Evolutionary conservation across 768 basidiomycete species (phyloP).

Genomic region (Xanthoconium purpureum): DNA sequence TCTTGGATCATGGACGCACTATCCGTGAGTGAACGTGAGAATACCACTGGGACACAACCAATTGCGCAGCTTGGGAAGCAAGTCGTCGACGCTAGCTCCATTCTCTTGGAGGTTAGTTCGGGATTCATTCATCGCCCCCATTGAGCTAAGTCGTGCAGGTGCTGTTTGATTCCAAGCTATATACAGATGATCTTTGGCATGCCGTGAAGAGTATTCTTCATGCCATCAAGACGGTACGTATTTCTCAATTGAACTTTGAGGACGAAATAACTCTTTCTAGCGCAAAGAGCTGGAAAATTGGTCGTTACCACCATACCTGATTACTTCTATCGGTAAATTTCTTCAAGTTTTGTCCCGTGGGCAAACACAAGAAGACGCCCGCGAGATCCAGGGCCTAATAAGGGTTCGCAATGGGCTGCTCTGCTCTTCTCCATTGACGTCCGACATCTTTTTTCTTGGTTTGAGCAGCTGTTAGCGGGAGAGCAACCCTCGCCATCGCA

Average conservation of each 20-base stretch:
- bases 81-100: slow-evolving; percentile 48
- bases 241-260: slow-evolving; percentile 1
- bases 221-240: slow-evolving; percentile 26
- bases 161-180: slow-evolving; percentile 25
- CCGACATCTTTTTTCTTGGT: slow-evolving; percentile 39
- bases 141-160: slow-evolving; percentile 10
- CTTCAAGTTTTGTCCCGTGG: slow-evolving; percentile 25
- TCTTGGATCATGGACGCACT: slow-evolving; percentile 45
- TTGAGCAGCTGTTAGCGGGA: slow-evolving; percentile 43
- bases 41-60: slow-evolving; percentile 24
- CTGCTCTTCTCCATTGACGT: slow-evolving; percentile 35
- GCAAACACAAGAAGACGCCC: slow-evolving; percentile 19
- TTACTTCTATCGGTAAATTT: slow-evolving; percentile 34
- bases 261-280: slow-evolving; percentile 35
- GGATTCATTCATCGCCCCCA: neutral
- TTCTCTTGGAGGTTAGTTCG: slow-evolving; percentile 43
- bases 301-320: slow-evolving; percentile 41
- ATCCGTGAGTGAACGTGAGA: slow-evolving; percentile 35
- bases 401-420: slow-evolving; percentile 56
- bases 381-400: slow-evolving; percentile 42
- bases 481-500: slow-evolving; percentile 19
- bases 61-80: slow-evolving; percentile 41
- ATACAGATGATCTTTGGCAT: slow-evolving; percentile 22
- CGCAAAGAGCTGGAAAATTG: slow-evolving; percentile 42
- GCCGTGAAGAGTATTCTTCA: slow-evolving; percentile 22